Base-by-base conservation (phyloP, 768 basidiomycete genomes). In the Pleurotus platypus region DNA sequence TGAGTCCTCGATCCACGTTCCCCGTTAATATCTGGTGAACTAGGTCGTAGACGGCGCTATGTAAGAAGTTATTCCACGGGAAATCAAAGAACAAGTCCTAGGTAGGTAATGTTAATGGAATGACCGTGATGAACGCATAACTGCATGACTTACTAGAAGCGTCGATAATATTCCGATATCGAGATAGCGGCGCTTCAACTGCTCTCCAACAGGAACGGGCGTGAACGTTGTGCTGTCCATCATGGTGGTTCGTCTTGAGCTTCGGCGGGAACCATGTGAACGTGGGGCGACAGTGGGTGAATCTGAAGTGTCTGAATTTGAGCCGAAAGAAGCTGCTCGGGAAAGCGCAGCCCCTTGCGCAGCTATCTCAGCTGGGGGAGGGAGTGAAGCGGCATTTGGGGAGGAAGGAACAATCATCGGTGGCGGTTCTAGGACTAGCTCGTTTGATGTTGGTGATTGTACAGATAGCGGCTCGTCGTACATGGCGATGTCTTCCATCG, bases 51-150 rank as follows among this genome's bases (percentile, higher is more conserved):
- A 97, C 93, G 27, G 94, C 89, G 64, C 92, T 94, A 68, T 99
- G 97, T 27, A 98, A 73, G 69, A 98, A 98, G 68, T 98, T 98
- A 72, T 99, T 98, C 89, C 92, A 93, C 0, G 95, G 94, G 65
- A 89, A 97, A 59, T 90, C 87, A 68, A 98, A 98, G 77, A 98
- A 98, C 38, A 98, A 78, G 63, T 95, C 91, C 94, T 96, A 63
- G 20, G 46, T 51, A 16, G 35, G 22, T 16, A 61, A 59, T 61
- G 42, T 57, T 46, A 22, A 49, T 24, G 5, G 15, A 26, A 57
- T 24, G 27, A 38, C 30, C 43, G 22, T 9, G 4, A 57, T 40
- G 54, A 51, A 40, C 39, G 51, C 16, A 46, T n/a, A 39, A 57
- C 22, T 40, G 69, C 77, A 24, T 43, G 12, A 73, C 89, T 65